Evolutionary conservation across 2,329 filamentous ascomycete species (phyloP), one percentile per base, ranked within the genome.

Genomic region (Tolypocladium nubicola): DNA sequence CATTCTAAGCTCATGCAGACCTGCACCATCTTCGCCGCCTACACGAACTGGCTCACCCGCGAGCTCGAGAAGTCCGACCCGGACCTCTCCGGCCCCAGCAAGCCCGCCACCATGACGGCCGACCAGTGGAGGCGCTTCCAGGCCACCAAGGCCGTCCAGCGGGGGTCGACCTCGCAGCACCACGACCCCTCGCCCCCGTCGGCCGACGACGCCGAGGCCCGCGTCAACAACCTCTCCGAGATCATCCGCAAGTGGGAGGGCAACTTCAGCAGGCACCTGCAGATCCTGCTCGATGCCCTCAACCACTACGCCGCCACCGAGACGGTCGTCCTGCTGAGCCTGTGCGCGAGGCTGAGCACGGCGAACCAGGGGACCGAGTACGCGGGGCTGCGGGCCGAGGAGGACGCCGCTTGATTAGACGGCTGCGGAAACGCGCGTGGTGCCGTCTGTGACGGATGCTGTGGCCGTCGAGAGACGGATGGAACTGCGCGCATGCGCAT

Each of bases 271-370:
- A 79, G 91, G 52, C 93, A 97, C 73, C 74, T 99, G 65, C 92
- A 96, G 75, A 96, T 97, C 63, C 73, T 99, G 65, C 84, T 97
- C 41, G 94, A 97, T 69, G 93, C 90, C 60, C 79, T 99, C 61
- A 97, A 99, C 66, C 96, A 97, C 72, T 95, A 97, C 65, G 94
- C 94, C 3, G 94, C 94, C 0, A 97, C 94, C 0, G 94, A 99
- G 76, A 97, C 94, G 43, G 93, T 97, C 3, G 94, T 96, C 21
- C 79, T 99, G 62, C 75, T 97, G 61, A 93, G 92, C 62, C 77
- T 99, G 19, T 96, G 90, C 68, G 90, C 90, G 14, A 76, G 90
- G 60, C 69, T 96, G 66, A 92, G 88, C 66, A 90, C 88, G 59
- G 90, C 89, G 14, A 90, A 89, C 60, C 88, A 92, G 68, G 89